A percentile compares a stretch with the other conserved stretches of the same genome.
phyloP scores from a whole-genome alignment of 2,329 filamentous ascomycete species.

The Periconia sp. region DNA sequence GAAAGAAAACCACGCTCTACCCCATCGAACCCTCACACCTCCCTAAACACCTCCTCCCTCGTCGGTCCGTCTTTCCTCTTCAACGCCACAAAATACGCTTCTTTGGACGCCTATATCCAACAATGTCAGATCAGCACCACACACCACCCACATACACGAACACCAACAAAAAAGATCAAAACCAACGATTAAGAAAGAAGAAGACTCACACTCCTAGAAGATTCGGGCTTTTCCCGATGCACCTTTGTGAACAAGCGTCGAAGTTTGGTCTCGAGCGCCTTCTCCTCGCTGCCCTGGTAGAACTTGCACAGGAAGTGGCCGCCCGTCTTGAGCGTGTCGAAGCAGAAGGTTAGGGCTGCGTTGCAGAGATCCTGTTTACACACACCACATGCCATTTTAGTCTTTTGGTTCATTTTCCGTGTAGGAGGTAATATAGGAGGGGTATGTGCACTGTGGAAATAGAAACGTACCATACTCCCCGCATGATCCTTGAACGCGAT shows the following conservation, averaged over 20 bases:
- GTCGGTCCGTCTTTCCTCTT: conserved; percentile 60
- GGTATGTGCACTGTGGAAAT: not conserved
- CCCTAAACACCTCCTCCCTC: conserved; percentile 49
- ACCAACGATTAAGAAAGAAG: too few species aligned
- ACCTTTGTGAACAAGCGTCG: conserved; percentile 79
- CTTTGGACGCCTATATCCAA: conserved; percentile 71
- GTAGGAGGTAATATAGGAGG: not conserved
- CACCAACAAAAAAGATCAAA: not conserved
- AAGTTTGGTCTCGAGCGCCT: conserved; percentile 71
- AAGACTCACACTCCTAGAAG: conserved; percentile 73
- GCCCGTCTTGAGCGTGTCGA: conserved; percentile 76
- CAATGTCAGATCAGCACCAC: not conserved
- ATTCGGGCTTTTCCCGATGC: conserved; percentile 84
- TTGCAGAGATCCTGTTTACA: conserved; percentile 80
- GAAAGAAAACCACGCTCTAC: too few species aligned
- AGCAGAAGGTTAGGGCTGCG: conserved; percentile 81
- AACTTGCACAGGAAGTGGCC: conserved; percentile 98
- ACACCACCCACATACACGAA: not conserved
- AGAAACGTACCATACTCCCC: conserved; percentile 81
- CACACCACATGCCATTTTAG: conserved; percentile 11
- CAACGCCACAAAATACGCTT: conserved; percentile 83
- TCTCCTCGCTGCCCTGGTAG: conserved; percentile 89
- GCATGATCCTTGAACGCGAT: conserved; percentile 83
- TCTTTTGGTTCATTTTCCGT: not conserved
- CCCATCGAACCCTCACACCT: too few species aligned